Evolutionary conservation across 2,329 filamentous ascomycete genomes (phyloP).

Genomic region (Coniochaeta hoffmannii): DNA sequence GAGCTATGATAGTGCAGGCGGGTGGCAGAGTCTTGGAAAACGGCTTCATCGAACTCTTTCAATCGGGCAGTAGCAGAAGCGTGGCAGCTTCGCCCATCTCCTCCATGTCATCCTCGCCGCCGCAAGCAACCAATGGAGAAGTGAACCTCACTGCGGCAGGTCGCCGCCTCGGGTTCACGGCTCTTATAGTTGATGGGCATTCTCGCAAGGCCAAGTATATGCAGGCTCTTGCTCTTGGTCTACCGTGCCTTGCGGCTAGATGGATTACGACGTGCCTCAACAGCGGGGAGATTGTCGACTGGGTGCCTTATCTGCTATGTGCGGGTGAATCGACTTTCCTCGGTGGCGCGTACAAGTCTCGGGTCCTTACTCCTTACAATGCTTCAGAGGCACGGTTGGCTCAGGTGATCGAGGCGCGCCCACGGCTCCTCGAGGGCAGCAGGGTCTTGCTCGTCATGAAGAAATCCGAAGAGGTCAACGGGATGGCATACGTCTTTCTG

Average conservation of each 20-base stretch:
- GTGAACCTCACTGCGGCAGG: slow-evolving; percentile 49
- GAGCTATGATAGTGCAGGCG: slow-evolving; percentile 56
- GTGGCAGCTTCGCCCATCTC: slow-evolving; percentile 19
- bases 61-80: slow-evolving; percentile 30
- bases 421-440: slow-evolving; percentile 55
- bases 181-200: slow-evolving; percentile 78
- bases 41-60: slow-evolving; percentile 79
- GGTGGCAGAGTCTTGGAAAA: slow-evolving; percentile 66
- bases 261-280: slow-evolving; percentile 73
- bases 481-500: slow-evolving; percentile 68
- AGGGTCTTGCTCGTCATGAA: slow-evolving; percentile 66
- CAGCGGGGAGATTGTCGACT: slow-evolving; percentile 57
- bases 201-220: slow-evolving; percentile 88
- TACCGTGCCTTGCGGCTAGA: slow-evolving; percentile 76
- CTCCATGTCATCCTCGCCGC: slow-evolving; percentile 8
- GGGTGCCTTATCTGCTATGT: slow-evolving; percentile 76
- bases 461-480: slow-evolving; percentile 51
- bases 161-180: slow-evolving; percentile 63
- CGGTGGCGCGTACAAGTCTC: slow-evolving; percentile 68
- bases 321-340: slow-evolving; percentile 75
- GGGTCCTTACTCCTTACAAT: slow-evolving; percentile 57
- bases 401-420: slow-evolving; percentile 51
- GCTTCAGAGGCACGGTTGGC: slow-evolving; percentile 47
- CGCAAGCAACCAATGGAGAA: slow-evolving; percentile 14
- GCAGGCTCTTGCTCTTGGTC: slow-evolving; percentile 81